Evolutionary conservation across 225 moss, liverwort and hornwort species (phyloP), one percentile per base, ranked within the genome.

Genomic region (Antitrichia curtipendula): DNA sequence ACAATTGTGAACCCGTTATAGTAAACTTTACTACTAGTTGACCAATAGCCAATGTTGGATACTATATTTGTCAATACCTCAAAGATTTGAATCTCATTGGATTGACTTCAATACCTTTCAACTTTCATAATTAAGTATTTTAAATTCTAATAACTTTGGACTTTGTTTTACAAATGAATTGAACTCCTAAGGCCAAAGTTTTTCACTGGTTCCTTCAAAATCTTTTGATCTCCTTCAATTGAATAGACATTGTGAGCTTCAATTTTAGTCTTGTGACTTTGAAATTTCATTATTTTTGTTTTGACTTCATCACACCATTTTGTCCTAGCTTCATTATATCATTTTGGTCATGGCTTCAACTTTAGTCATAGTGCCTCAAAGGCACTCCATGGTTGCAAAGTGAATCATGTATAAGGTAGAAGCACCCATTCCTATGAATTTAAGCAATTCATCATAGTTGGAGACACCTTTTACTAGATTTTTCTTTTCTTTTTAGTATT

Each of bases 131-230:
- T 50, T 49, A 19, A 20, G 21, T 32, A 7, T 32, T 32, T 74
- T 4, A 17, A 34, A 21, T 21, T 50, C 5, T 1, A 13, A 34
- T 2, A 13, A 13, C 8, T 21, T 32, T 0, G 0, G 1, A 4
- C 7, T 12, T 31, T 1, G 8, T 7, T 34, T 36, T 1, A 32
- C 20, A 45, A 45, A 20, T 75, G 4, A 73, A 13, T 18, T 32
- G 7, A 74, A 49, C 0, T 0, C 0, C 0, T 2, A 75, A 50
- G 20, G 13, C 13, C 12, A 50, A 74, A 36, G 23, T 2, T 22
- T 52, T 0, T 14, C 14, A 14, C 14, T 21, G 3, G 3, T 52
- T 22, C 3, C 2, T 0, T 22, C 1, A 23, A 23, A 52, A 22
- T 36, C 13, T 34, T 23, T 22, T 8, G 14, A 52, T 23, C 5